phyloP scores from a whole-genome alignment of 495 filamentous ascomycete genomes.

The Annulohypoxylon maeteangense region DNA sequence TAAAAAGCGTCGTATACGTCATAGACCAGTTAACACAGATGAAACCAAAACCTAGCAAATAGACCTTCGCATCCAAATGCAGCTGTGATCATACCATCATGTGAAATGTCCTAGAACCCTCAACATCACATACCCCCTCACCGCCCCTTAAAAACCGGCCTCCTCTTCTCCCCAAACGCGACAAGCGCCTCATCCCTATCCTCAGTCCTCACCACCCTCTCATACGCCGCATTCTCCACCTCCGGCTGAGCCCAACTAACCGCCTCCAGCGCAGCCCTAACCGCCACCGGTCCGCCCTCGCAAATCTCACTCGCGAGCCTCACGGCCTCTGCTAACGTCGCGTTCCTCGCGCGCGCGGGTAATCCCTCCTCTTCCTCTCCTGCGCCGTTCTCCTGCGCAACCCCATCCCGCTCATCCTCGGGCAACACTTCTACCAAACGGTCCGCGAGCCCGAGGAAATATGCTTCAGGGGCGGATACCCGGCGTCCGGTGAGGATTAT shows the following conservation, averaged over 20 bases:
- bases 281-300: slow-evolving; percentile 83
- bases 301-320: slow-evolving; percentile 83
- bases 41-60: neutral
- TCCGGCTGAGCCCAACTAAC: slow-evolving; percentile 72
- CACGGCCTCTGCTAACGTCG: slow-evolving; percentile 77
- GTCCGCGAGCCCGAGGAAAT: slow-evolving; percentile 85
- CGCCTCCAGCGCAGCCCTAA: slow-evolving; percentile 76
- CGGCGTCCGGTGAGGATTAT: slow-evolving; percentile 86
- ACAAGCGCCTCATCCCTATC: slow-evolving; percentile 86
- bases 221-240: slow-evolving; percentile 82
- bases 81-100: neutral
- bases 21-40: neutral
- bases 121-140: slow-evolving; percentile 45
- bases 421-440: slow-evolving; percentile 77
- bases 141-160: slow-evolving; percentile 80
- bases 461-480: slow-evolving; percentile 81
- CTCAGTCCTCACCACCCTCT: slow-evolving; percentile 79
- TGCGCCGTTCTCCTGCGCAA: slow-evolving; percentile 53
- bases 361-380: slow-evolving; percentile 43
- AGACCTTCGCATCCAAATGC: neutral
- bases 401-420: slow-evolving; percentile 62
- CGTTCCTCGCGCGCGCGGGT: slow-evolving; percentile 62
- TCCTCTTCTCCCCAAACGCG: slow-evolving; percentile 92
- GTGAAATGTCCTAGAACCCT: neutral
- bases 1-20: neutral